These are phyloP conservation scores for Candida tunisiensis DNA, from an alignment of 1,139 yeast species.

Conservation along the genomic window DNA sequence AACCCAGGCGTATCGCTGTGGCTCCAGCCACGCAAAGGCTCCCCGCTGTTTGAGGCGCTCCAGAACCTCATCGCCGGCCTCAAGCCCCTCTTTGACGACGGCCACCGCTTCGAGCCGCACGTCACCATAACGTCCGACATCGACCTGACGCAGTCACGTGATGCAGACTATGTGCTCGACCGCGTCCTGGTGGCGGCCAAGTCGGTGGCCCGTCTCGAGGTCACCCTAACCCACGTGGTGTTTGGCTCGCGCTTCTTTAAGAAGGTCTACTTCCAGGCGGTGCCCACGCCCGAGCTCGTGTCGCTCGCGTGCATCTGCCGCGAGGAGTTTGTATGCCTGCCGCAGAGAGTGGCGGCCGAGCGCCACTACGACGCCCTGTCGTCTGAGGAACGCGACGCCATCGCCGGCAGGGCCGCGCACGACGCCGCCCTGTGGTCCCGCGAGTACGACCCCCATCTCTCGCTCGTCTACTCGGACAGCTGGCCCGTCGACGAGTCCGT, in stretches of 20 bases:
- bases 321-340: conserved; percentile 37
- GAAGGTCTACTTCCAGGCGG: conserved; percentile 45
- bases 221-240: conserved; percentile 14
- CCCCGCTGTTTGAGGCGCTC: conserved; percentile 39
- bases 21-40: conserved; percentile 51
- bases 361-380: conserved; percentile 12
- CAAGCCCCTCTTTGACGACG: conserved; percentile 54
- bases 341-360: conserved; percentile 4
- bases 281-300: conserved; percentile 37
- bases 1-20: conserved; percentile 33
- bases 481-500: conserved; percentile 58
- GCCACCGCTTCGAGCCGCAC: conserved; percentile 58
- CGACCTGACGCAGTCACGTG: conserved; percentile 25
- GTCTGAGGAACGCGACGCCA: conserved; percentile 9
- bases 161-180: conserved; percentile 41
- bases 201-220: conserved; percentile 17
- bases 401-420: conserved; percentile 11
- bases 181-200: conserved; percentile 48
- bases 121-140: conserved; percentile 55
- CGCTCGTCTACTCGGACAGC: conserved; percentile 50
- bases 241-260: conserved; percentile 33
- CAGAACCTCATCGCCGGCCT: conserved; percentile 45
- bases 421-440: conserved; percentile 36
- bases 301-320: conserved; percentile 55
- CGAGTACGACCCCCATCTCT: conserved; percentile 59